Percentiles rank a stretch among this genome's conserved stretches.
These are phyloP conservation scores for Atalantia buxifolia DNA, from an alignment of 345 rosid genomes.

Conservation along the genomic window DNA sequence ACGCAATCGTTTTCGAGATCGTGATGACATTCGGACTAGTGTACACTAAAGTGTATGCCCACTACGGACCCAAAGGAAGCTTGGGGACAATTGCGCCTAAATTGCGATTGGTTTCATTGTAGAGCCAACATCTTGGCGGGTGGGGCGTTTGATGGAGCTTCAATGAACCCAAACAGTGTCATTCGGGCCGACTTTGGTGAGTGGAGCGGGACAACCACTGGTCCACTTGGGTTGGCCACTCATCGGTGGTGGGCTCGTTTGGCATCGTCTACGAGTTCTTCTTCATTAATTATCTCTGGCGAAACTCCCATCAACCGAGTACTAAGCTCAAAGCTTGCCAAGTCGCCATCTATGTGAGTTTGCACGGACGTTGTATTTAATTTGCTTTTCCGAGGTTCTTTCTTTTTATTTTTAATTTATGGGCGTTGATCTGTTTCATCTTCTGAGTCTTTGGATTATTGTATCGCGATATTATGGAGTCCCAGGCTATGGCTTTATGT, in stretches of 20 bases:
- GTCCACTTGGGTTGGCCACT: slow-evolving; percentile 88
- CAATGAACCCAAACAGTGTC: slow-evolving; percentile 96
- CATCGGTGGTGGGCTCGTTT: slow-evolving; percentile 74
- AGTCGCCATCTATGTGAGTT: not conserved
- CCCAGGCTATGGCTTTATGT: slow-evolving; percentile 20
- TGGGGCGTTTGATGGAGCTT: slow-evolving; percentile 89
- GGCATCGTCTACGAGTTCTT: slow-evolving; percentile 68
- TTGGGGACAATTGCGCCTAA: slow-evolving; percentile 64
- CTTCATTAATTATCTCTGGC: slow-evolving; percentile 66
- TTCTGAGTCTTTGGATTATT: not conserved
- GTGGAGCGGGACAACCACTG: slow-evolving; percentile 90
- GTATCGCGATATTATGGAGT: not conserved
- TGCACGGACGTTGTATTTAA: slow-evolving; percentile 19
- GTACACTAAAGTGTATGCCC: slow-evolving; percentile 73
- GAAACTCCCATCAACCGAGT: slow-evolving; percentile 65
- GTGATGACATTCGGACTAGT: slow-evolving; percentile 95
- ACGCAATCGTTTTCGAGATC: slow-evolving; percentile 83
- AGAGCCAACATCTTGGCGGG: slow-evolving; percentile 86
- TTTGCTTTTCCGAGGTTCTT: not conserved
- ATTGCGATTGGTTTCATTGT: slow-evolving; percentile 89
- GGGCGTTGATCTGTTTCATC: slow-evolving; percentile 12
- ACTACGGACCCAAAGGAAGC: slow-evolving; percentile 78
- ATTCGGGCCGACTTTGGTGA: slow-evolving; percentile 86
- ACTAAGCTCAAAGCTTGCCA: slow-evolving; percentile 29
- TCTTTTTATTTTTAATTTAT: slow-evolving; percentile 7